Evolutionary conservation across 371 early-diverging fungal species (phyloP).

Genomic region (Mucor piriformis): DNA sequence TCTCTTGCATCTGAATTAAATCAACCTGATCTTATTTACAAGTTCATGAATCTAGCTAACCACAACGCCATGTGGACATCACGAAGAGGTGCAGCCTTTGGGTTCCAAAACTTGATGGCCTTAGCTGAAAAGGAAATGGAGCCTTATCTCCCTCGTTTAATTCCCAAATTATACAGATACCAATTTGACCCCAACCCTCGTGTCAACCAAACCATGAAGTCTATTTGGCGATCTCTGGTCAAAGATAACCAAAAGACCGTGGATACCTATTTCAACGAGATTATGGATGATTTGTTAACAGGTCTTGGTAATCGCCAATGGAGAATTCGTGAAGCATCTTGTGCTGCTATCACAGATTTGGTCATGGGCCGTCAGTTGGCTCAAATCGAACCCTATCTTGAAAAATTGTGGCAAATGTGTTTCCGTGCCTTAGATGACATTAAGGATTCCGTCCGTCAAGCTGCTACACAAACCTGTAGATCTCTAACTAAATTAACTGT

Average conservation of each 20-base stretch:
- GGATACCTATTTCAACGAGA: slow-evolving; percentile 79
- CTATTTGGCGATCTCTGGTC: slow-evolving; percentile 86
- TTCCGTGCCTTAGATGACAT: slow-evolving; percentile 94
- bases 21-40: slow-evolving; percentile 93
- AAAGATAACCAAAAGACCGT: slow-evolving; percentile 77
- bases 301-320: slow-evolving; percentile 84
- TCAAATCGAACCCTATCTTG: slow-evolving; percentile 75
- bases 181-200: slow-evolving; percentile 89
- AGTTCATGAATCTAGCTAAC: slow-evolving; percentile 92
- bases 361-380: slow-evolving; percentile 70
- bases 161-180: slow-evolving; percentile 85
- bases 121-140: slow-evolving; percentile 80
- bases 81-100: slow-evolving; percentile 88
- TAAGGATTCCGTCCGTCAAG: slow-evolving; percentile 87
- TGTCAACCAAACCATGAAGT: slow-evolving; percentile 86
- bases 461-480: slow-evolving; percentile 82
- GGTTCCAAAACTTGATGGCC: slow-evolving; percentile 79
- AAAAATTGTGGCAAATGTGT: slow-evolving; percentile 84
- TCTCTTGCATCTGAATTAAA: slow-evolving; percentile 91
- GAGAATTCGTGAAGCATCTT: slow-evolving; percentile 85
- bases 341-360: slow-evolving; percentile 78
- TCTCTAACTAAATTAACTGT: slow-evolving; percentile 80
- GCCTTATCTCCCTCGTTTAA: slow-evolving; percentile 73
- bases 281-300: slow-evolving; percentile 76
- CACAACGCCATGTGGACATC: slow-evolving; percentile 91